Percentiles rank a stretch among this genome's conserved stretches.
Evolutionary conservation across 352 stramenopile genomes (phyloP).

Genomic region (Globisporangium paroecandrum): DNA sequence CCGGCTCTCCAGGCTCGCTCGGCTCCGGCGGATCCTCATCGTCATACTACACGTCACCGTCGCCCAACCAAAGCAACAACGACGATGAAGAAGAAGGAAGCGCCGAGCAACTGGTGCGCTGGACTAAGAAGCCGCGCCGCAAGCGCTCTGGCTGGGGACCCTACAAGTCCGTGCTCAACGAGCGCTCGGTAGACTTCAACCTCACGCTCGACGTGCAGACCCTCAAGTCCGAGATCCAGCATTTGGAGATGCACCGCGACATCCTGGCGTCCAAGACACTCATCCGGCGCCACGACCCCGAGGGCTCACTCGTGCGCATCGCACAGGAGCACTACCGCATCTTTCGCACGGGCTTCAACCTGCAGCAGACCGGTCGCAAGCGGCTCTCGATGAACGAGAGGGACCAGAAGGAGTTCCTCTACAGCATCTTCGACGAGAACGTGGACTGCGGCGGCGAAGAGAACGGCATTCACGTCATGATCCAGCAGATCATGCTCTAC

Average conservation of each 20-base stretch:
- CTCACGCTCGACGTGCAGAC: conserved; percentile 36
- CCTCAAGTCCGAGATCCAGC: conserved; percentile 36
- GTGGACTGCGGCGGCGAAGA: conserved; percentile 24
- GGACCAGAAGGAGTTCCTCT: conserved; percentile 33
- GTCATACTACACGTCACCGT: not conserved
- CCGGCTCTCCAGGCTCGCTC: not conserved
- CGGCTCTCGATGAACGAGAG: conserved; percentile 17
- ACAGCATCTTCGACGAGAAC: conserved; percentile 32
- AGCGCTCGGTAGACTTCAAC: conserved; percentile 31
- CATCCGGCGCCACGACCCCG: conserved; percentile 19
- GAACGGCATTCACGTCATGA: conserved; percentile 30
- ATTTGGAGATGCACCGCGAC: conserved; percentile 24
- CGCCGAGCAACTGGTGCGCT: not conserved
- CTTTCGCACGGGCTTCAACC: conserved; percentile 24
- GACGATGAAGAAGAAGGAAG: not conserved
- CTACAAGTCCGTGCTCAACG: conserved; percentile 22
- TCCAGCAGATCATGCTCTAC: conserved; percentile 43
- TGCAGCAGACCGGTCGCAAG: conserved; percentile 14
- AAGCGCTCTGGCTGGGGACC: conserved; percentile 17
- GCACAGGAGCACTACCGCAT: conserved; percentile 27
- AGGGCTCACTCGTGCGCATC: conserved; percentile 27
- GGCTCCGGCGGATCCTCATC: not conserved
- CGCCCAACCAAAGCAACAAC: not conserved
- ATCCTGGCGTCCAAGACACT: conserved; percentile 27
- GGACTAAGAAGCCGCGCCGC: conserved; percentile 11